These are phyloP conservation scores for Kazachstania kunashirensis DNA, from an alignment of 805 yeast genomes.

Conservation along the genomic window DNA sequence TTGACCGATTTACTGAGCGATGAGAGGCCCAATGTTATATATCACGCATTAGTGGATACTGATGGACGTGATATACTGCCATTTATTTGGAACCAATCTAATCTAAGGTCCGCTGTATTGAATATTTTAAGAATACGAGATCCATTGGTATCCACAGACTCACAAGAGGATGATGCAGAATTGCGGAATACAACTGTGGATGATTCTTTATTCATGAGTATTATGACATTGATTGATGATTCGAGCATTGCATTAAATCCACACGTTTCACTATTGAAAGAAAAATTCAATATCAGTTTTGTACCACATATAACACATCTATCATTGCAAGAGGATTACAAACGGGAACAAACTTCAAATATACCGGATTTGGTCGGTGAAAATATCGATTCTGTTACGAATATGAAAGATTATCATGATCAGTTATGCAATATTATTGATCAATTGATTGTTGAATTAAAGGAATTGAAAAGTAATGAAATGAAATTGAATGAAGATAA, in stretches of 20 bases:
- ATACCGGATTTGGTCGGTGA: constrained; percentile 15
- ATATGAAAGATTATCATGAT: constrained; percentile 18
- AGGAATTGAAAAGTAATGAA: constrained; percentile 33
- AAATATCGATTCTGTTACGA: constrained; percentile 5
- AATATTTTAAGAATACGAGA: constrained; percentile 19
- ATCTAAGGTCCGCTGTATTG: constrained; percentile 17
- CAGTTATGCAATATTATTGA: constrained; percentile 21
- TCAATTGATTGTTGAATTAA: constrained; percentile 23
- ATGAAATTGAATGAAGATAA: constrained; percentile 51
- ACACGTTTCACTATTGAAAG: constrained; percentile 10
- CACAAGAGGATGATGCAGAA: too few relatives aligned
- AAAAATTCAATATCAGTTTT: constrained; percentile 14
- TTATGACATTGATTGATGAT: constrained; percentile 6
- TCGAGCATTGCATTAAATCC: not conserved
- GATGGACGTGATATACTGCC: constrained; percentile 16
- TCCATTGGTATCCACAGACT: not conserved
- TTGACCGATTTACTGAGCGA: constrained; percentile 15
- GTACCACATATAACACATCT: constrained; percentile 12
- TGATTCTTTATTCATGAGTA: constrained; percentile 14
- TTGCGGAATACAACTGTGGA: too few relatives aligned
- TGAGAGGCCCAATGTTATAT: constrained; percentile 25
- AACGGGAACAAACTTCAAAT: constrained; percentile 9
- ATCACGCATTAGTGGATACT: constrained; percentile 22
- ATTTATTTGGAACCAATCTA: constrained; percentile 23
- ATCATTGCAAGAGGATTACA: constrained; percentile 10